Evolutionary conservation across 2,329 filamentous ascomycete genomes (phyloP), one percentile per base, ranked within the genome.

Genomic region (Aspergillus unguis): DNA sequence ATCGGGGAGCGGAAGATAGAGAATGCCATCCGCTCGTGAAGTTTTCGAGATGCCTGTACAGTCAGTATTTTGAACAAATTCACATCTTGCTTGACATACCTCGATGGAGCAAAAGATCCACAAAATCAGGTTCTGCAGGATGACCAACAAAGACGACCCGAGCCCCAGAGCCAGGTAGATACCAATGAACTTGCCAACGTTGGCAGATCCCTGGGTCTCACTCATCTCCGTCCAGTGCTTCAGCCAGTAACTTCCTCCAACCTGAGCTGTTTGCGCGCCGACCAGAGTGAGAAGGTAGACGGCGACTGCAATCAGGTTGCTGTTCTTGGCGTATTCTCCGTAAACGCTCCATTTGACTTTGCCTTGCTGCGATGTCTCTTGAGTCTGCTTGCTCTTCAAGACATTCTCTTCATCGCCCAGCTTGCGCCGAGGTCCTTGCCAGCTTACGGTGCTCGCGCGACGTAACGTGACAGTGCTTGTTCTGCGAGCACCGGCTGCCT

Each of bases 31-130:
- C 90, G 83, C 75, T 97, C 94, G 70, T 99, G 94, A 52, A 99
- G 80, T 75, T 97, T 99, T 57, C 94, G 85, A 23, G 92, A 96
- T 46, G 94, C 94, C 85, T 90, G 9, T 26, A 6, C 37, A n/a
- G 23, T 42, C n/a, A 47, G 28, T 35, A 41, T 43, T 17, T 17
- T 17, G 17, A 17, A 17, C 17, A 17, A 17, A 17, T 17, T 17
- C 17, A 17, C 17, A 17, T 17, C 17, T 17, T 17, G 17, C 17
- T 32, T n/a, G n/a, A 46, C 78, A 65, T 77, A 90, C 87, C 82
- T 99, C 94, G 58, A 99, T 99, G 4, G 94, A 97, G 75, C 95
- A 99, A 76, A 99, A 97, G 60, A 99, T 97, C 94, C 94, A 99
- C 28, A 99, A 79, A 58, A 99, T 91, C 62, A 99, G 77, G 5